Evolutionary conservation across 116 monocot species (phyloP).

Genomic region (Dioscorea cayenensis): DNA sequence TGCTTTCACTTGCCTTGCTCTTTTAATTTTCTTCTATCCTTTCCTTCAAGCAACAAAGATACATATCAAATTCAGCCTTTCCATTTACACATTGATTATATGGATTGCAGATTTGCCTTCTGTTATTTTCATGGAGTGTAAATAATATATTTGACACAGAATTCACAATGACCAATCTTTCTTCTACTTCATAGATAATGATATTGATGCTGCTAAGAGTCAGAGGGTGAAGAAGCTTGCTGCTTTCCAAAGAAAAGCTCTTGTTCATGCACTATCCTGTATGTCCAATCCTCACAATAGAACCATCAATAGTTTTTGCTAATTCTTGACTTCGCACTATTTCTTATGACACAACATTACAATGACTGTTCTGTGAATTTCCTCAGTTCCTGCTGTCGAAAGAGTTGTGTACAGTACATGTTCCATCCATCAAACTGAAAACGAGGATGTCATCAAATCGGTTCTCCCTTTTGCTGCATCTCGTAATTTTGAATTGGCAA

Average conservation of each 20-base stretch:
- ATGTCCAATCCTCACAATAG: constrained; percentile 5
- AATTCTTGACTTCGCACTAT: too few relatives aligned
- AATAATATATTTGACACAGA: neutral
- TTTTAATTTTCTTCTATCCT: neutral
- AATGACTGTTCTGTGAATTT: neutral
- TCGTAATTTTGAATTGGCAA: constrained; percentile 54
- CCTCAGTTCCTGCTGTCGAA: constrained; percentile 73
- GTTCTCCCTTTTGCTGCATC: constrained; percentile 72
- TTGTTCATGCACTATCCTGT: constrained; percentile 90
- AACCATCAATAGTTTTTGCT: too few relatives aligned
- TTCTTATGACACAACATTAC: too few relatives aligned
- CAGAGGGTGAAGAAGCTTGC: constrained; percentile 66
- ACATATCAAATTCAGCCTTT: neutral
- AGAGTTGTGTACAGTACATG: constrained; percentile 94
- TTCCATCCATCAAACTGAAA: constrained; percentile 76
- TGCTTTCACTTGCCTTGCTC: too few relatives aligned
- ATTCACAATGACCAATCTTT: neutral
- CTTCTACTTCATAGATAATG: constrained; percentile 20
- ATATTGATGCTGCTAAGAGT: constrained; percentile 20
- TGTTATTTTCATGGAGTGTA: too few relatives aligned
- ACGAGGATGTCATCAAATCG: constrained; percentile 75
- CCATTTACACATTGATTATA: neutral
- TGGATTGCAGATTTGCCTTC: too few relatives aligned
- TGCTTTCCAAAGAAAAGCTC: constrained; percentile 81
- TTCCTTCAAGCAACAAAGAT: neutral